Evolutionary conservation across 176 grass and related monocot genomes (phyloP), one percentile per base, ranked within the genome.

Genomic region (Aegilops bicornis): DNA sequence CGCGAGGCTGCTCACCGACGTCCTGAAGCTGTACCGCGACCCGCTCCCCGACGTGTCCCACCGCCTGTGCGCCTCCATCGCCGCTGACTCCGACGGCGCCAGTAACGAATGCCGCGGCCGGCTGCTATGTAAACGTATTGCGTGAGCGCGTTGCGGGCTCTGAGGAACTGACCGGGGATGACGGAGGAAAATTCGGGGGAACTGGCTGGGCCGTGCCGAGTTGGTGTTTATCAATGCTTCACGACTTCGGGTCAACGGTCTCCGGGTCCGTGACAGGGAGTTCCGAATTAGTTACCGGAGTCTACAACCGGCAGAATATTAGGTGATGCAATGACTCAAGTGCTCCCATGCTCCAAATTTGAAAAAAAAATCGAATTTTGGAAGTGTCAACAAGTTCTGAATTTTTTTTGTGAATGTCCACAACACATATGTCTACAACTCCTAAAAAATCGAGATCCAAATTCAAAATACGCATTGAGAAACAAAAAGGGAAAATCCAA

Each of bases 21-120:
- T 76, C 32, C 82, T 70, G 90, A 81, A 70, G 90, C 86, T 88
- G 84, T 77, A 71, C 43, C 29, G 73, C 33, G 82, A 75, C 43
- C 39, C 79, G 35, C 86, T 87, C 42, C 86, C 80, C 52, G 62
- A 78, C 83, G 83, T 85, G 62, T 39, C 74, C 61, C 74, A 67
- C 9, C 42, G 42, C 83, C 83, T 85, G 30, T 69, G 45, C 30
- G 24, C 14, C 60, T 69, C 83, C 83, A 85, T 85, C 24, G 42
- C 74, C 32, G n/a, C 30, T 58, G 73, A 2, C 19, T 20, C 45
- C 2, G 27, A 31, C 27, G 67, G 32, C 19, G 45, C 9, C 30
- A 56, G 19, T 30, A 37, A 43, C 11, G 40, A 22, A 33, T 29
- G 74, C 29, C 74, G 74, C 29, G 8, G 16, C 47, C 16, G 47